phyloP scores from a whole-genome alignment of 2,329 filamentous ascomycete species.

The Knufia petricola region DNA sequence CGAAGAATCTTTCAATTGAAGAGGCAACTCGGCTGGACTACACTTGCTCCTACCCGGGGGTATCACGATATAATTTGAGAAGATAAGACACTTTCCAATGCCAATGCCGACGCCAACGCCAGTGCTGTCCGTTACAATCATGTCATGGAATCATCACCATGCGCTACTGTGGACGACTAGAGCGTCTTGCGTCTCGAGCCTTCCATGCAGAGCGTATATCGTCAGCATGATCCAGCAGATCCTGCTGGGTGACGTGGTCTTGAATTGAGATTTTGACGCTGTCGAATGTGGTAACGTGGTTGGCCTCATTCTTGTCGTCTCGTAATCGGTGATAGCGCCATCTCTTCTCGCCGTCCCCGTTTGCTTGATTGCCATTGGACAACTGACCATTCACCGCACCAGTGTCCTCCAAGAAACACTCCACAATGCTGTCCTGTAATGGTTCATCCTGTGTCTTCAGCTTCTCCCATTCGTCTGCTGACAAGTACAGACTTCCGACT shows the following conservation, averaged over 20 bases:
- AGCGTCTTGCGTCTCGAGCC: constrained; percentile 35
- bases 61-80: neutral
- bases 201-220: constrained; percentile 78
- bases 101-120: too few species aligned
- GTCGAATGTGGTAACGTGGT: constrained; percentile 73
- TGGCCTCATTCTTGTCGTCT: constrained; percentile 85
- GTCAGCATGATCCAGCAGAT: constrained; percentile 60
- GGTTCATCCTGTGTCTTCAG: constrained; percentile 65
- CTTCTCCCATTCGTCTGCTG: constrained; percentile 69
- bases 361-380: constrained; percentile 4
- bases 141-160: neutral
- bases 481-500: constrained; percentile 60
- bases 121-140: neutral
- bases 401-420: constrained; percentile 65
- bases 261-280: constrained; percentile 85
- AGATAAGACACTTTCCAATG: too few species aligned
- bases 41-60: neutral
- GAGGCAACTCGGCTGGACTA: too few species aligned
- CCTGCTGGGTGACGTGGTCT: constrained; percentile 72
- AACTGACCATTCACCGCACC: neutral
- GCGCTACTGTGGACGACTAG: neutral
- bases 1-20: too few species aligned
- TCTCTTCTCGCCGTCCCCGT: constrained; percentile 6
- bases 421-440: constrained; percentile 78
- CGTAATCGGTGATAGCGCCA: constrained; percentile 88